These are phyloP conservation scores for Fusarium sp. DNA, from an alignment of 2,329 filamentous ascomycete genomes.

Conservation along the genomic window DNA sequence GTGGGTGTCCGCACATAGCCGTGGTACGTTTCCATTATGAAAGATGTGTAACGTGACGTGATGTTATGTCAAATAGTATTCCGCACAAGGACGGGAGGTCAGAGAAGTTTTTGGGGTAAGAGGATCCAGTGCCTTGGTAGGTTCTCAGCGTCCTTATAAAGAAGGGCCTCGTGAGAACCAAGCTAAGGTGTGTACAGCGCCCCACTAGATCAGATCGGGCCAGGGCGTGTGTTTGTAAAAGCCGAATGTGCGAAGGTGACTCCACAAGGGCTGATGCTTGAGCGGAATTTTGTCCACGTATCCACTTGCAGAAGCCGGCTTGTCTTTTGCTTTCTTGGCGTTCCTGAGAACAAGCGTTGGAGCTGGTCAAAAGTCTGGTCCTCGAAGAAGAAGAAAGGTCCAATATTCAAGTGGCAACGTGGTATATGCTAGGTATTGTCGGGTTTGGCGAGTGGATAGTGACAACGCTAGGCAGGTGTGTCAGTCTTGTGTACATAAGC, in stretches of 20 bases:
- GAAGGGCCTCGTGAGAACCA: slow-evolving; percentile 40
- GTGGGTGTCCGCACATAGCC: slow-evolving; percentile 94
- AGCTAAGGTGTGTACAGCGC: slow-evolving; percentile 45
- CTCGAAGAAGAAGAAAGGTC: slow-evolving; percentile 25
- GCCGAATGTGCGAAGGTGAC: slow-evolving; percentile 42
- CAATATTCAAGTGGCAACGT: slow-evolving; percentile 27
- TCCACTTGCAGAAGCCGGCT: slow-evolving; percentile 40
- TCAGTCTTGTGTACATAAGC: slow-evolving; percentile 18
- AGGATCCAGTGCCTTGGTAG: slow-evolving; percentile 35
- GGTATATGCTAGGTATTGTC: slow-evolving; percentile 12
- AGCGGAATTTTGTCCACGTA: slow-evolving; percentile 49
- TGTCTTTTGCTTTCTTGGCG: slow-evolving; percentile 44
- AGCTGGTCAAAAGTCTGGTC: slow-evolving; percentile 31
- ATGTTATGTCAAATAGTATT: slow-evolving; percentile 28
- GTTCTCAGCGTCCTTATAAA: slow-evolving; percentile 43
- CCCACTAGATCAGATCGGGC: slow-evolving; percentile 50
- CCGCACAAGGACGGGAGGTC: slow-evolving; percentile 37
- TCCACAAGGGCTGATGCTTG: slow-evolving; percentile 47
- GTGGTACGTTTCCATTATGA: slow-evolving; percentile 93
- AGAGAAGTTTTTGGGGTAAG: slow-evolving; percentile 31
- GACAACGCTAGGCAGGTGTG: slow-evolving; percentile 29
- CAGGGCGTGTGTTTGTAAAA: slow-evolving; percentile 38
- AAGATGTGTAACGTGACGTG: slow-evolving; percentile 40
- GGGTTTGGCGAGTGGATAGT: slow-evolving; percentile 27
- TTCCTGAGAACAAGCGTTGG: slow-evolving; percentile 37